These are phyloP conservation scores for Combretum micranthum DNA, from an alignment of 345 rosid species.

Conservation along the genomic window DNA sequence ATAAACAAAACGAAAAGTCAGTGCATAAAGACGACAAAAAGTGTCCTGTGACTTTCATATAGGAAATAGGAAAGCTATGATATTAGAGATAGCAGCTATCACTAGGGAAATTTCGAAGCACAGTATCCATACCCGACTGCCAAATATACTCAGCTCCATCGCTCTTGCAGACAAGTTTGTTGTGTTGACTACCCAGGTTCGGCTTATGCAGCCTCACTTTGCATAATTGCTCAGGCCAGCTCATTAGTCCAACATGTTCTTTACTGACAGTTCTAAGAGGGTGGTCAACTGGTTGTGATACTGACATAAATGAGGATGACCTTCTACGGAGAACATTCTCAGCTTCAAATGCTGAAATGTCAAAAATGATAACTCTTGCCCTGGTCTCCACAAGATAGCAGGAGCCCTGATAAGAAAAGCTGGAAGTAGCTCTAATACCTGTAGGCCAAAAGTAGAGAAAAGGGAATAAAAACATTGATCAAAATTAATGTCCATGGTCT, in stretches of 20 bases:
- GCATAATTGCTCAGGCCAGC: conserved; percentile 62
- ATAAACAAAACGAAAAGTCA: not conserved
- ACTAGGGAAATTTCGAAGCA: not conserved
- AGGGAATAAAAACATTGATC: not conserved
- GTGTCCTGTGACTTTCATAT: no score
- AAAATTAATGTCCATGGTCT: not conserved
- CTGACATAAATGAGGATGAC: conserved; percentile 37
- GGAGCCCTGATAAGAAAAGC: conserved; percentile 54
- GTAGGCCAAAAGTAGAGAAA: conserved; percentile 9
- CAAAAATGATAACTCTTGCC: conserved; percentile 67
- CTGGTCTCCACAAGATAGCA: conserved; percentile 63
- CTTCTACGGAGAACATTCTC: conserved; percentile 31
- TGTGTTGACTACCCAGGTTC: conserved; percentile 11
- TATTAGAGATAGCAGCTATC: not conserved
- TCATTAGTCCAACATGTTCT: conserved; percentile 57
- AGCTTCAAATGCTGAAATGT: conserved; percentile 47
- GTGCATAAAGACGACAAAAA: not conserved
- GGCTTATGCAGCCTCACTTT: conserved; percentile 19
- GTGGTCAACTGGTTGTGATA: conserved; percentile 36
- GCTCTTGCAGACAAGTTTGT: conserved; percentile 61
- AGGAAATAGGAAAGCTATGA: not conserved
- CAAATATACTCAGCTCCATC: conserved; percentile 67
- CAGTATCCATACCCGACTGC: conserved; percentile 55
- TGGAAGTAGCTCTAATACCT: conserved; percentile 28
- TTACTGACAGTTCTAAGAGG: conserved; percentile 39